Evolutionary conservation across 2,329 filamentous ascomycete species (phyloP).

Genomic region (Cordyceps javanica): DNA sequence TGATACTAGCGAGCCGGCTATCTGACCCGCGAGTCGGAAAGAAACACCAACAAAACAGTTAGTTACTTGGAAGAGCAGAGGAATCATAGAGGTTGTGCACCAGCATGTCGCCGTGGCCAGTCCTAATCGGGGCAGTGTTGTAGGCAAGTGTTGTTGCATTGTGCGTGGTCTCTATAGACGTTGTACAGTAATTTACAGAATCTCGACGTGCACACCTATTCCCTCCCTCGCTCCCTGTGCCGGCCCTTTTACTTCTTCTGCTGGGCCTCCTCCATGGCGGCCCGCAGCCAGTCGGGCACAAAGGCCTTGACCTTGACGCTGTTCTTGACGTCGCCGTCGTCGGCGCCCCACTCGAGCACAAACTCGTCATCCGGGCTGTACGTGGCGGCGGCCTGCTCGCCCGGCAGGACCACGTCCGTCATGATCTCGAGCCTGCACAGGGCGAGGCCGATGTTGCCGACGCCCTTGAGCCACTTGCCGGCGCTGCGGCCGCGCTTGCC

Average conservation of each 20-base stretch:
- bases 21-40: too few relatives aligned
- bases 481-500: conserved; percentile 61
- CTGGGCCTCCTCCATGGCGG: conserved; percentile 28
- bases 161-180: not conserved
- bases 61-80: too few relatives aligned
- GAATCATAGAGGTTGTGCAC: too few relatives aligned
- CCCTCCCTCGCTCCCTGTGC: too few relatives aligned
- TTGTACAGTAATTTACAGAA: not conserved
- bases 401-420: conserved; percentile 71
- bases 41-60: too few relatives aligned
- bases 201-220: not conserved
- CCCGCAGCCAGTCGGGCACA: conserved; percentile 69
- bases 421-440: conserved; percentile 85
- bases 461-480: conserved; percentile 72
- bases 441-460: conserved; percentile 82
- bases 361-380: conserved; percentile 59
- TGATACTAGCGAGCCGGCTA: too few relatives aligned
- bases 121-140: too few relatives aligned
- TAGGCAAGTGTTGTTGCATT: not conserved
- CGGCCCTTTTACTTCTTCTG: not conserved
- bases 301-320: conserved; percentile 65
- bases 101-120: too few relatives aligned
- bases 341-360: conserved; percentile 46
- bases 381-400: conserved; percentile 57
- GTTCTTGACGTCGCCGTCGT: conserved; percentile 29